These are phyloP conservation scores for Cystobasidium onofrii DNA, from an alignment of 768 basidiomycete genomes.

Conservation along the genomic window DNA sequence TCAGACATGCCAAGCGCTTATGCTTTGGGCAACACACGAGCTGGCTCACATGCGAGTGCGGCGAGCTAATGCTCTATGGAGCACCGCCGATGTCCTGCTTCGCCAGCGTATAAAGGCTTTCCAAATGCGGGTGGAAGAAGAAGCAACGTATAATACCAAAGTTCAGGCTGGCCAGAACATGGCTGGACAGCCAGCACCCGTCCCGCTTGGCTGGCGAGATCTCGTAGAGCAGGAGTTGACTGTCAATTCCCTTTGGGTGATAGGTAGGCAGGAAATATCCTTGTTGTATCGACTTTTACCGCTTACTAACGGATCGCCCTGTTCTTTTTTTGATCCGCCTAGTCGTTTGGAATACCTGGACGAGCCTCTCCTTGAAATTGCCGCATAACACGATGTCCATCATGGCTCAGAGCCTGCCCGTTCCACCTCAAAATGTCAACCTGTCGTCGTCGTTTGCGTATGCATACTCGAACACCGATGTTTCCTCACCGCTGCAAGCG, in stretches of 20 bases:
- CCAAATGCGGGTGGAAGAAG: background rate
- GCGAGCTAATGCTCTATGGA: conserved; percentile 2
- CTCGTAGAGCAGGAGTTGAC: conserved; percentile 28
- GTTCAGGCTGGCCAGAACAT: background rate
- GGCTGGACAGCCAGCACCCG: background rate
- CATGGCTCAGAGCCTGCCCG: background rate
- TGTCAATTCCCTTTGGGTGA: conserved; percentile 13
- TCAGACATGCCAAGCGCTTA: conserved; percentile 14
- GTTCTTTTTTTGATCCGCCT: too few relatives aligned
- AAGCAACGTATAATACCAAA: background rate
- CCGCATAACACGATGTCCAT: conserved; percentile 27
- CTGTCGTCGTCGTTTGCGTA: conserved; percentile 2
- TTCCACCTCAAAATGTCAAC: background rate
- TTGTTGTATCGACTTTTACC: too few relatives aligned
- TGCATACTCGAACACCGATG: background rate
- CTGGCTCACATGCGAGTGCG: conserved; percentile 23
- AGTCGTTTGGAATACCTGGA: conserved; percentile 21
- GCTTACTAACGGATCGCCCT: background rate
- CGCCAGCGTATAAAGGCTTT: background rate
- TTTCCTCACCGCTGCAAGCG: background rate
- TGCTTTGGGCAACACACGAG: conserved; percentile 29
- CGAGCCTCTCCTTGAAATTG: conserved; percentile 8
- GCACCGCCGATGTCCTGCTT: conserved; percentile 7
- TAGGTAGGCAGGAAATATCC: conserved; percentile 15
- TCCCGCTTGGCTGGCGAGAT: conserved; percentile 16